Evolutionary conservation across 1,284 basidiomycete species (phyloP), one percentile per base, ranked within the genome.

Genomic region (Cerioporus squamosus): DNA sequence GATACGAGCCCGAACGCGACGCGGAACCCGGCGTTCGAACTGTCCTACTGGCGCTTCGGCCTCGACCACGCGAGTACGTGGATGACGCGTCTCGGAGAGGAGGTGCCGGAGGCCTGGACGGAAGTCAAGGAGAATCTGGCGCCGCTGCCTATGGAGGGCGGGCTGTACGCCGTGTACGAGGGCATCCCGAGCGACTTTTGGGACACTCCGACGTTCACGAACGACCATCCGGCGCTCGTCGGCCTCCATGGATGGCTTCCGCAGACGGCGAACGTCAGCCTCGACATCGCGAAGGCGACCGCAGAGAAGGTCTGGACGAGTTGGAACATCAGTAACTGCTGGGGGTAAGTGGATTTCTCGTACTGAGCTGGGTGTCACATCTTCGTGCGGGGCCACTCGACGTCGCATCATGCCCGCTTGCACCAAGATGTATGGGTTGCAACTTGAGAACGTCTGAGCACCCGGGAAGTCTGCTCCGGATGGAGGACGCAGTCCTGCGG

Each of bases 221-320:
- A 81, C 61, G 83, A 86, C 64, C 85, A 87, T 66, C 85, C 85
- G 0, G 79, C 83, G 3, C 69, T 86, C 17, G 81, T 82, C 4
- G 85, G 84, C 0, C 60, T 86, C 40, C 74, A 84, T 61, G 84
- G 85, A 1, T 87, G 84, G 84, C 72, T 86, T 2, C 83, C 84
- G 4, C 73, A 73, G 8, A 82, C 81, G 2, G 70, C 75, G 1
- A 81, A 78, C 5, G 64, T 87, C 46, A 77, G 83, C 61, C 10
- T 81, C 15, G 67, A 72, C 15, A 76, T 79, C 33, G 79, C 81
- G 23, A 80, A 78, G 53, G 59, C 68, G 36, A 87, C 85, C 0
- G 78, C 81, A 36, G 78, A 82, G 63, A 84, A 81, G 63, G 81
- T 83, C 0, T 84, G 81, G 79, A 70, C 73, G 14, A 72, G 73